phyloP scores from a whole-genome alignment of 768 basidiomycete genomes.

The Cystofilobasidium capitatum region DNA sequence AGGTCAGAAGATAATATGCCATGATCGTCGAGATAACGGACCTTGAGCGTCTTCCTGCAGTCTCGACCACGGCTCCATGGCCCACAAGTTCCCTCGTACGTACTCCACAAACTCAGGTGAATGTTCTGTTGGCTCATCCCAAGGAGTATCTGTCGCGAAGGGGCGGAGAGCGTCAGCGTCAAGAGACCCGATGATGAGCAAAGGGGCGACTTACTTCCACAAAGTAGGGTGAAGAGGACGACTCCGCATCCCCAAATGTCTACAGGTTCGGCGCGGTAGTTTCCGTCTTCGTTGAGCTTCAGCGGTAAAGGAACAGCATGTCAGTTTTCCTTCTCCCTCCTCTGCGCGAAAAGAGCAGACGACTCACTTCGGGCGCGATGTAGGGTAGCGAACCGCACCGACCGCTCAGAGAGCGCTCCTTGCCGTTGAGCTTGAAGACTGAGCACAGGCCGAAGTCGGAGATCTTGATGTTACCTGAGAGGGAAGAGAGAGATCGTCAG shows the following conservation, averaged over 20 bases:
- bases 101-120: slow-evolving; percentile 75
- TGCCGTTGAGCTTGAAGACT: slow-evolving; percentile 79
- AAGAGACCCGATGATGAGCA: not conserved
- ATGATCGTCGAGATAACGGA: slow-evolving; percentile 44
- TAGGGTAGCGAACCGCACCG: slow-evolving; percentile 88
- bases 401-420: slow-evolving; percentile 64
- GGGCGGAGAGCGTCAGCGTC: not conserved
- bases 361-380: slow-evolving; percentile 77
- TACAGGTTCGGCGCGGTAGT: slow-evolving; percentile 83
- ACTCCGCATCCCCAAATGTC: slow-evolving; percentile 96
- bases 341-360: not conserved
- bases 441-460: slow-evolving; percentile 91
- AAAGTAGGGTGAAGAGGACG: slow-evolving; percentile 80
- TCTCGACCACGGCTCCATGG: slow-evolving; percentile 67
- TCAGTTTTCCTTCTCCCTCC: no score
- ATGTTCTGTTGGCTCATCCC: slow-evolving; percentile 80
- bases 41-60: slow-evolving; percentile 54
- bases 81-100: slow-evolving; percentile 60
- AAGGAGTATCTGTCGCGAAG: slow-evolving; percentile 68
- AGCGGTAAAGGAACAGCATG: not conserved
- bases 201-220: slow-evolving; percentile 55
- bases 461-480: slow-evolving; percentile 58
- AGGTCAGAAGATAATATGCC: not conserved
- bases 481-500: not conserved
- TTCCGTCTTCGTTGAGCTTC: slow-evolving; percentile 55